Base-by-base conservation (phyloP, 805 yeast species). In the Nakazawaea siamensis region DNA sequence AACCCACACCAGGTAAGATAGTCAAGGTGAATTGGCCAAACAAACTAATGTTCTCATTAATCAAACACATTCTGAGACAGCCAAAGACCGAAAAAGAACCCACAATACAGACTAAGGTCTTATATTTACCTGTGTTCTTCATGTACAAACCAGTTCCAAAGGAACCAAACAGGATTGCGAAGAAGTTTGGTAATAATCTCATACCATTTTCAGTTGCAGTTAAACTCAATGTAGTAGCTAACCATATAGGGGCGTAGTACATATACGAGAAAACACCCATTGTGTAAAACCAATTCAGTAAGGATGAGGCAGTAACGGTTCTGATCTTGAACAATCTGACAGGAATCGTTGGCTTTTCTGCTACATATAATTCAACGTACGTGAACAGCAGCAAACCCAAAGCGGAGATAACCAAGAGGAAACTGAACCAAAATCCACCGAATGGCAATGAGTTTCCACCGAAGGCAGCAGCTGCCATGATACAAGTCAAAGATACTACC, bases 221-320 rank as follows among this genome's bases (percentile, higher is more conserved):
- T 25, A 72, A 52, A 11, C 64, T 66, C 41, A 67, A 50, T 2
- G 75, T 82, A 0, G 82, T 57, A 12, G 70, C 58, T 53, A 71
- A 76, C 48, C 66, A 81, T 14, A 85, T 65, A 1, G 95, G 95
- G 3, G 77, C 65, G 54, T 77, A 84, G 57, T 67, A 85, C 37
- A 84, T 51, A 43, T 67, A 64, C 2, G 86, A 60, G 51, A 70
- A 81, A 13, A 70, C 68, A 1, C 75, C 66, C 81, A 83, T 82
- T 5, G 85, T 74, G 52, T 68, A 64, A 45, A 81, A 76, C 74
- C 83, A 75, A 52, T 78, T 79, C 29, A 80, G 67, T 37, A 82
- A 57, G 0, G 86, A 76, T 0, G 84, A 75, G 8, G 79, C 66
- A 23, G 77, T 52, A 14, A 83, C 69, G 0, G 90, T 79, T 42